Percentiles rank a stretch among this genome's conserved stretches.
phyloP scores from a whole-genome alignment of 2,329 filamentous ascomycete genomes.

The Aspergillus sp. region DNA sequence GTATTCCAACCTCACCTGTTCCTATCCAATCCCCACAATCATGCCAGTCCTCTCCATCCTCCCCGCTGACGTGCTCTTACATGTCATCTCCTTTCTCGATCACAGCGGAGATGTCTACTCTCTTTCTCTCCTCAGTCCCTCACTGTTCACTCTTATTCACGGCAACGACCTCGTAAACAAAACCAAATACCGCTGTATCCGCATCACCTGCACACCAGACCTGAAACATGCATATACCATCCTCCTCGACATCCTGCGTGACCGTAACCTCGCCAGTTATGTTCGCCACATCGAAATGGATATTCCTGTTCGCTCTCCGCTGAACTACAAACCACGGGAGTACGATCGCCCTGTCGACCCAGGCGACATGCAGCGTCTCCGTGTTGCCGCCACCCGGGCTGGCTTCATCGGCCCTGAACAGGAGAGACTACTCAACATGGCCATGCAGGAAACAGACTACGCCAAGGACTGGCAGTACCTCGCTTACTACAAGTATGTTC shows the following conservation, averaged over 20 bases:
- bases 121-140: background rate
- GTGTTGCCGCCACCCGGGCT: background rate
- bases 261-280: background rate
- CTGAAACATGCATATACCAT: background rate
- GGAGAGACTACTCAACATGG: background rate
- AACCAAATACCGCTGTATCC: background rate
- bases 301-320: background rate
- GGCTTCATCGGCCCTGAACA: background rate
- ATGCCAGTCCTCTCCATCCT: background rate
- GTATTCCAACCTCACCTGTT: background rate
- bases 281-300: background rate
- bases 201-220: background rate
- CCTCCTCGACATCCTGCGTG: background rate
- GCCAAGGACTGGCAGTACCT: background rate
- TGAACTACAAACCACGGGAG: background rate
- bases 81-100: background rate
- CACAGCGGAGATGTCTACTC: background rate
- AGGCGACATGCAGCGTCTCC: background rate
- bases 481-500: background rate
- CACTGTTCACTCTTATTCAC: background rate
- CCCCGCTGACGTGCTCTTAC: background rate
- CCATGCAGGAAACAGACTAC: background rate
- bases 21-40: constrained; percentile 18
- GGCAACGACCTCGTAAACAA: background rate
- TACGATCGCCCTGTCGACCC: background rate